Evolutionary conservation across 1,284 basidiomycete genomes (phyloP).

Genomic region (Peniophora sp.): DNA sequence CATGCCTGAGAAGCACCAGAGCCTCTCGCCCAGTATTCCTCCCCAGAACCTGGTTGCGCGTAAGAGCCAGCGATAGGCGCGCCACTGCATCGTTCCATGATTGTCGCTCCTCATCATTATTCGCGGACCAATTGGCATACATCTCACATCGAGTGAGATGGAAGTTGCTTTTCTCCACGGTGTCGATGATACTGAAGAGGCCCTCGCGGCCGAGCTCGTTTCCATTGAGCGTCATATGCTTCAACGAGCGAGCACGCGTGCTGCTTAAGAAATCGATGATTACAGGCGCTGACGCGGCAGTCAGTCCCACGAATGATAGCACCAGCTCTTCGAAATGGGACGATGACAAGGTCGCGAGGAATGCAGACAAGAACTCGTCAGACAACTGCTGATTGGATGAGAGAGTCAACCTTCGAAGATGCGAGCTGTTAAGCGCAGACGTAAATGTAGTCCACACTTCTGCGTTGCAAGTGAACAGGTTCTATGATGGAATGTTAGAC

Average conservation of each 20-base stretch:
- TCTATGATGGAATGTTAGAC: constrained; percentile 24
- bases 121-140: constrained; percentile 34
- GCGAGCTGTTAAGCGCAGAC: constrained; percentile 40
- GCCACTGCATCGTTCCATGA: neutral
- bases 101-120: neutral
- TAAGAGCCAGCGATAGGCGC: neutral
- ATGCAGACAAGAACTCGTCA: constrained; percentile 44
- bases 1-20: neutral
- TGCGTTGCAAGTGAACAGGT: constrained; percentile 28
- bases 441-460: constrained; percentile 26
- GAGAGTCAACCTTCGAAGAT: constrained; percentile 35
- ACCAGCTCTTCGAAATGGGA: constrained; percentile 45
- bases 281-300: constrained; percentile 30
- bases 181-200: constrained; percentile 35
- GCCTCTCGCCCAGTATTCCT: neutral
- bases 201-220: constrained; percentile 43
- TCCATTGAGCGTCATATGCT: constrained; percentile 45
- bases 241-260: constrained; percentile 36
- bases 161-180: constrained; percentile 41
- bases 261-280: constrained; percentile 48
- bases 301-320: constrained; percentile 45
- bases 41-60: neutral
- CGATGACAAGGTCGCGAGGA: constrained; percentile 39
- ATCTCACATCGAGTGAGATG: constrained; percentile 41
- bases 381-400: constrained; percentile 29